A percentile compares a stretch with the other conserved stretches of the same genome.
These are phyloP conservation scores for Eucalyptus tenuipes DNA, from an alignment of 345 rosid genomes.

Conservation along the genomic window DNA sequence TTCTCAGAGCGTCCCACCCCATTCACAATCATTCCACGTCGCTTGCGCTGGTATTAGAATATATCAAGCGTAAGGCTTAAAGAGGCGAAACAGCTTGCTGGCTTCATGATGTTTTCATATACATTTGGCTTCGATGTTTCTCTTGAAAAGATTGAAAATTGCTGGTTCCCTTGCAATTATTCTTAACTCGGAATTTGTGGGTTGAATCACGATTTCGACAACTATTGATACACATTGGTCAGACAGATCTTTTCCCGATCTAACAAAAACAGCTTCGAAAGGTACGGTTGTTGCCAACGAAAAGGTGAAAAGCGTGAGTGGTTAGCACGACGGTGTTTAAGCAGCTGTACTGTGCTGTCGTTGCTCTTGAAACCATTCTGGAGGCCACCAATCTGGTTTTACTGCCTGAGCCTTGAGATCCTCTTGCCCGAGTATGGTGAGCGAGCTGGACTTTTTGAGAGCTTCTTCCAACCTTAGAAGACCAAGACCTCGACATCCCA, in stretches of 20 bases:
- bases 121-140: neutral
- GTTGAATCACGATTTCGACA: neutral
- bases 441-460: slow-evolving; percentile 23
- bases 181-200: neutral
- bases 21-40: neutral
- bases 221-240: neutral
- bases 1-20: neutral
- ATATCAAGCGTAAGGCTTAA: too few relatives aligned
- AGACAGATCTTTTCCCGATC: neutral
- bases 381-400: slow-evolving; percentile 84
- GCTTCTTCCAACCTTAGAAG: slow-evolving; percentile 62
- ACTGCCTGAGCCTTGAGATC: slow-evolving; percentile 50
- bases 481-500: slow-evolving; percentile 71
- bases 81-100: too few relatives aligned
- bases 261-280: neutral
- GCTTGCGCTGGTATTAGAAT: neutral
- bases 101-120: too few relatives aligned
- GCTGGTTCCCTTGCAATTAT: neutral
- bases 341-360: slow-evolving; percentile 19
- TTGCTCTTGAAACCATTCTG: slow-evolving; percentile 51
- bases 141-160: neutral
- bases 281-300: neutral
- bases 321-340: neutral
- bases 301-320: neutral
- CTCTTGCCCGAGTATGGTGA: slow-evolving; percentile 36